A percentile compares a stretch with the other conserved stretches of the same genome.
Evolutionary conservation across 176 grass and related monocot genomes (phyloP).

Genomic region (Eremochloa ophiuroides): DNA sequence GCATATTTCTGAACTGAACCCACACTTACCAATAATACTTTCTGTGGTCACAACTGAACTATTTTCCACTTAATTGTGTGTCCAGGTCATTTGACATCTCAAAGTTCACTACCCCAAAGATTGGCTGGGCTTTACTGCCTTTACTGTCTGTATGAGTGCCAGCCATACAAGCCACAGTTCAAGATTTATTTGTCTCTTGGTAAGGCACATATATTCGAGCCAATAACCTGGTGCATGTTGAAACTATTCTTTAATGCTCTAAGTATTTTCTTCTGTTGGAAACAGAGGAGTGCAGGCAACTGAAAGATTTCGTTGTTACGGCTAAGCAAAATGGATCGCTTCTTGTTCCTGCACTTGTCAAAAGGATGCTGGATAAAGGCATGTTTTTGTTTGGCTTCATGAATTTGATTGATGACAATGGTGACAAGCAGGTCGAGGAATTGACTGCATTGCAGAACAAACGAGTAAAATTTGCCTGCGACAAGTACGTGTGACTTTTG

Average conservation of each 20-base stretch:
- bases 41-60: not conserved
- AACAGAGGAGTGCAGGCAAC: conserved; percentile 66
- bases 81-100: conserved; percentile 68
- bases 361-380: conserved; percentile 74
- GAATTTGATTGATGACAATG: conserved; percentile 52
- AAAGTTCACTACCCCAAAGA: conserved; percentile 41
- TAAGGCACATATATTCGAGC: conserved; percentile 31
- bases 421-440: conserved; percentile 55
- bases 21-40: not conserved
- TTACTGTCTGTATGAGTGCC: conserved; percentile 84
- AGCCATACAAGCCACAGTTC: conserved; percentile 78
- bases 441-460: conserved; percentile 52
- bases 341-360: conserved; percentile 51
- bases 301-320: conserved; percentile 55
- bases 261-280: not conserved
- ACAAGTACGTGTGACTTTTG: conserved; percentile 53
- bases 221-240: conserved; percentile 18
- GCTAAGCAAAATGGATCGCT: conserved; percentile 51
- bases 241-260: not conserved
- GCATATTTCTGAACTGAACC: not conserved
- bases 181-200: conserved; percentile 84
- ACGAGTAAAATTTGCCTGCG: conserved; percentile 55
- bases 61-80: conserved; percentile 26
- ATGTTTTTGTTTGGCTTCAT: conserved; percentile 78
- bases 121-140: conserved; percentile 90